These are phyloP conservation scores for Fusarium nanum DNA, from an alignment of 2,329 filamentous ascomycete species.

Conservation along the genomic window DNA sequence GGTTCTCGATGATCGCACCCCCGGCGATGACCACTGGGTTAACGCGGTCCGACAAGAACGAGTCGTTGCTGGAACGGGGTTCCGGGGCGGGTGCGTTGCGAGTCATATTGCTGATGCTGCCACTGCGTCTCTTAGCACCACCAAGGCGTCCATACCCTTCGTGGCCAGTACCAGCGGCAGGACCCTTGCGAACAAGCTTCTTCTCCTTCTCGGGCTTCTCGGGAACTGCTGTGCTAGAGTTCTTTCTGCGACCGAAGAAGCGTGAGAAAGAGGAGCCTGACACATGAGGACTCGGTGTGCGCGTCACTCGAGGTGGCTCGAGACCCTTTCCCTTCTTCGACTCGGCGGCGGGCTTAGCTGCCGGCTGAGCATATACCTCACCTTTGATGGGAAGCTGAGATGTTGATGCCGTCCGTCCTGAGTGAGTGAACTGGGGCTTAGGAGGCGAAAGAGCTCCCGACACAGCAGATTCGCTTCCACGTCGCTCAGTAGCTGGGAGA, in stretches of 20 bases:
- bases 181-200: constrained; percentile 72
- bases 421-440: constrained; percentile 48
- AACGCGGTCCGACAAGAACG: constrained; percentile 71
- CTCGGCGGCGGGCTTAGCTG: constrained; percentile 25
- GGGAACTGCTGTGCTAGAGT: constrained; percentile 58
- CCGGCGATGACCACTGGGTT: constrained; percentile 75
- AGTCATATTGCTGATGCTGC: constrained; percentile 62
- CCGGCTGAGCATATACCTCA: constrained; percentile 30
- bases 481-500: constrained; percentile 56
- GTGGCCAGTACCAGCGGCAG: constrained; percentile 91
- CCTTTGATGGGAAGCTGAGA: constrained; percentile 47
- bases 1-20: constrained; percentile 70
- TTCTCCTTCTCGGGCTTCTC: constrained; percentile 65
- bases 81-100: constrained; percentile 64
- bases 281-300: constrained; percentile 65
- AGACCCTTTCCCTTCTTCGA: constrained; percentile 35
- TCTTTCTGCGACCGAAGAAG: constrained; percentile 80
- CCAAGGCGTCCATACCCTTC: constrained; percentile 82
- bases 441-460: constrained; percentile 52
- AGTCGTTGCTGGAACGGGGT: constrained; percentile 62
- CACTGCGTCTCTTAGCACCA: constrained; percentile 70
- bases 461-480: constrained; percentile 55
- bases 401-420: constrained; percentile 48
- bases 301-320: constrained; percentile 45
- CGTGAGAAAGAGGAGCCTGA: constrained; percentile 70